These are phyloP conservation scores for Prunus yedoensis DNA, from an alignment of 331 rosid species.

Conservation along the genomic window DNA sequence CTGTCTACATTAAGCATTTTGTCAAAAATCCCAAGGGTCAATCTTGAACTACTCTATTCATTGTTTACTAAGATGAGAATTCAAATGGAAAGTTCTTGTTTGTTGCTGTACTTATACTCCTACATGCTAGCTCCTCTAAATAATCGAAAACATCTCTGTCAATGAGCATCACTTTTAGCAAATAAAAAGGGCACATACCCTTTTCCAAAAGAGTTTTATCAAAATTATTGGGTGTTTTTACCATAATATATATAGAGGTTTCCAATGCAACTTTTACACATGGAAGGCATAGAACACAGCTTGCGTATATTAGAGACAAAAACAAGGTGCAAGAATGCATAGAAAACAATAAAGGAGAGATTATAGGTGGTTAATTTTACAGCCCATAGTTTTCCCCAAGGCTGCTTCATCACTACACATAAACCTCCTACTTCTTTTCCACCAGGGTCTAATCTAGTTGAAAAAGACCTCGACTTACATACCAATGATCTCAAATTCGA, in stretches of 20 bases:
- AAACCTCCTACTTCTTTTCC: neutral
- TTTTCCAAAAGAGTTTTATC: neutral
- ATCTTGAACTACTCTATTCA: neutral
- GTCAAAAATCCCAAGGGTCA: conserved; percentile 9
- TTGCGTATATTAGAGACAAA: neutral
- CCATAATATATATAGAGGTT: neutral
- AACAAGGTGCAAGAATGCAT: conserved; percentile 1
- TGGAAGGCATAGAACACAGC: neutral
- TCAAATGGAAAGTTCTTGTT: conserved; percentile 1
- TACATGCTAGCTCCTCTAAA: conserved; percentile 5
- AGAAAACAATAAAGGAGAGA: neutral
- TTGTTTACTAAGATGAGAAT: neutral
- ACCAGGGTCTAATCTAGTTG: rapidly evolving
- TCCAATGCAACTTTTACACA: neutral
- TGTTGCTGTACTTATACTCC: neutral
- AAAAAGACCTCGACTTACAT: no score
- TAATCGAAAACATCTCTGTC: conserved; percentile 15
- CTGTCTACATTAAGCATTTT: neutral
- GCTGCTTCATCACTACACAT: no score
- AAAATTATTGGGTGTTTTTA: neutral
- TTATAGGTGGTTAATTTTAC: neutral
- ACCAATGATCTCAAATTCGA: no score
- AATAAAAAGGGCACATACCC: neutral
- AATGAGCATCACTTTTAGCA: neutral
- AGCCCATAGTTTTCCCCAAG: neutral